Evolutionary conservation across 2,329 filamentous ascomycete species (phyloP).

Genomic region (Aureobasidium sp.): DNA sequence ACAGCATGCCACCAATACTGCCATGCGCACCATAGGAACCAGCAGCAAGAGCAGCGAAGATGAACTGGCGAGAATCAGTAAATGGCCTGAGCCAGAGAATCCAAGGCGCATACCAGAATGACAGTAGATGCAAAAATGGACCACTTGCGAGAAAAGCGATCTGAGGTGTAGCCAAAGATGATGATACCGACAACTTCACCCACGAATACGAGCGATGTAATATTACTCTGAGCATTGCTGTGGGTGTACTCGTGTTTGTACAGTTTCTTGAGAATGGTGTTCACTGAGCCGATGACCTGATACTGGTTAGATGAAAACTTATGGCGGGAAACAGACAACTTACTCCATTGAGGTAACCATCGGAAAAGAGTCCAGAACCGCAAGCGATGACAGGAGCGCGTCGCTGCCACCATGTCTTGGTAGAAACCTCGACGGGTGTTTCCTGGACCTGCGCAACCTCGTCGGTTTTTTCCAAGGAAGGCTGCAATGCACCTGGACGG

Average conservation of each 20-base stretch:
- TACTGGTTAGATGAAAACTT: neutral
- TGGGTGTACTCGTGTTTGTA: conserved; percentile 58
- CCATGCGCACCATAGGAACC: conserved; percentile 59
- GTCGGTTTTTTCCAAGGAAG: neutral
- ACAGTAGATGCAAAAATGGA: conserved; percentile 26
- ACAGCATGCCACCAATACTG: conserved; percentile 63
- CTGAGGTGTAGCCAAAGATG: conserved; percentile 26
- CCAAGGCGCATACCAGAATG: conserved; percentile 47
- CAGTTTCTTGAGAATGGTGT: conserved; percentile 59
- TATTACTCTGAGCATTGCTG: conserved; percentile 61
- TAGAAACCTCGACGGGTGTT: neutral
- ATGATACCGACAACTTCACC: conserved; percentile 79
- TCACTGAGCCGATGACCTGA: conserved; percentile 72
- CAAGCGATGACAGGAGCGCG: conserved; percentile 74
- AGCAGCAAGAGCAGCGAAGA: conserved; percentile 70
- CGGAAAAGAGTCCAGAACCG: conserved; percentile 81
- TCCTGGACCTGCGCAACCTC: neutral
- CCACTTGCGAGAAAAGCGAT: conserved; percentile 26
- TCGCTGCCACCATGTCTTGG: conserved; percentile 36
- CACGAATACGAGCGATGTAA: conserved; percentile 73
- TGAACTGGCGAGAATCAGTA: conserved; percentile 36
- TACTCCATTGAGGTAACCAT: conserved; percentile 77
- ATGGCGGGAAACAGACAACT: no score
- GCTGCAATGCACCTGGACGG: neutral
- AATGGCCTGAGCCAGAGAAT: rapidly evolving